These are phyloP conservation scores for Acrodontium crateriforme DNA, from an alignment of 2,329 filamentous ascomycete genomes.

Conservation along the genomic window DNA sequence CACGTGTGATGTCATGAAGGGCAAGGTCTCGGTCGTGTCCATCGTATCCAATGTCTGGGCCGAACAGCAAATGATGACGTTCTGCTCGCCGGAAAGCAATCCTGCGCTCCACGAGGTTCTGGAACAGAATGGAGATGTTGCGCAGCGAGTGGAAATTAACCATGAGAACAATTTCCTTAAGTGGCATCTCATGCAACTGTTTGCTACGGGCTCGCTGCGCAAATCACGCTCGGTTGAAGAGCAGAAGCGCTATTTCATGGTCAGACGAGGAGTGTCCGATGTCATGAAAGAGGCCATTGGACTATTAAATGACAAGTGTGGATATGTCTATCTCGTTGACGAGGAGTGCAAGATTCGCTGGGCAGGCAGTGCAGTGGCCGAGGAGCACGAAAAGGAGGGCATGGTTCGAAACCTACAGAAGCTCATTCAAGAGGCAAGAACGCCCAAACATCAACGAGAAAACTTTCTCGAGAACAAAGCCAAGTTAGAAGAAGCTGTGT, in stretches of 20 bases:
- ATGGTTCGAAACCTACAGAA: conserved; percentile 51
- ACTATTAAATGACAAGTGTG: conserved; percentile 78
- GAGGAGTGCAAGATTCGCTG: conserved; percentile 78
- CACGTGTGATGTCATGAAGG: conserved; percentile 62
- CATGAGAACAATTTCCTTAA: conserved; percentile 66
- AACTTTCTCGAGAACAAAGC: too few species aligned
- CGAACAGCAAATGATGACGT: conserved; percentile 62
- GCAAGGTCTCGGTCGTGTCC: conserved; percentile 58
- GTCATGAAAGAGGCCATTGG: conserved; percentile 46
- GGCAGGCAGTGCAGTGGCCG: conserved; percentile 67
- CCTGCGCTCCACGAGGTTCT: conserved; percentile 53
- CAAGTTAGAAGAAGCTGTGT: too few species aligned
- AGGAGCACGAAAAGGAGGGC: conserved; percentile 51
- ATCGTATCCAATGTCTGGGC: conserved; percentile 80
- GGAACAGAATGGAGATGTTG: conserved; percentile 35
- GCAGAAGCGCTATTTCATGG: conserved; percentile 45
- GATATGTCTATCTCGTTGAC: conserved; percentile 87
- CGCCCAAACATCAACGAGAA: too few species aligned
- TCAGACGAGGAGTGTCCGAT: conserved; percentile 43
- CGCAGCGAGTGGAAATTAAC: conserved; percentile 77
- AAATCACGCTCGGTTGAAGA: conserved; percentile 34
- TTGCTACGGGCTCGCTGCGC: conserved; percentile 36
- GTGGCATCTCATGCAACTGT: conserved; percentile 41
- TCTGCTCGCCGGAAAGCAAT: conserved; percentile 53
- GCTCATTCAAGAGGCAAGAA: conserved; percentile 42